phyloP scores from a whole-genome alignment of 2,329 filamentous ascomycete genomes.

The Paracamarosporium sp. region DNA sequence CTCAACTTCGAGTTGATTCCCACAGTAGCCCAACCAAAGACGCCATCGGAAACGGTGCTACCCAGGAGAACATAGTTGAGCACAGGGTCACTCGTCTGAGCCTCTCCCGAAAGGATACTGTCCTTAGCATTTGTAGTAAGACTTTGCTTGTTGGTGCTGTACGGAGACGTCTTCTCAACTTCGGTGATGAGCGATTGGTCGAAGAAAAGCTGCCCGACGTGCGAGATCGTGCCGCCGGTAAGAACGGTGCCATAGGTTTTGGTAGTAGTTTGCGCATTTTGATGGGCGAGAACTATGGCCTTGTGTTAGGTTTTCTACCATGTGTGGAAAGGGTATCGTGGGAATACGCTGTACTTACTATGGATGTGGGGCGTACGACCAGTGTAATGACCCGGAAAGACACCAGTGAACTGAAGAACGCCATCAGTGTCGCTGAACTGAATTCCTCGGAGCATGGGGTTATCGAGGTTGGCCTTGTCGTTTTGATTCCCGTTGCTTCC shows the following conservation, averaged over 20 bases:
- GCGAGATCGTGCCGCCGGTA: constrained; percentile 56
- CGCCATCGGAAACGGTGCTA: constrained; percentile 43
- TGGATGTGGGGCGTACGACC: constrained; percentile 30
- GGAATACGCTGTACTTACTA: constrained; percentile 11
- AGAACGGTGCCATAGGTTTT: constrained; percentile 28
- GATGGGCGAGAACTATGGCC: constrained; percentile 39
- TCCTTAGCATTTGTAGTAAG: constrained; percentile 60
- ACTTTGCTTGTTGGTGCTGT: constrained; percentile 44
- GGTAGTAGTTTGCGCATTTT: not conserved
- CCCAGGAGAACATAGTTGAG: constrained; percentile 64
- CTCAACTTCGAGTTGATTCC: constrained; percentile 17
- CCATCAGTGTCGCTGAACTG: constrained; percentile 54
- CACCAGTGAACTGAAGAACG: constrained; percentile 55
- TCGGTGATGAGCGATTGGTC: constrained; percentile 62
- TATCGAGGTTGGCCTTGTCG: constrained; percentile 27
- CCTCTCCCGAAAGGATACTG: constrained; percentile 54
- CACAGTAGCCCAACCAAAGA: constrained; percentile 30
- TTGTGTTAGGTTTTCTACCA: not conserved
- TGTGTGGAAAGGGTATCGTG: too few species aligned
- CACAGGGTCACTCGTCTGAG: constrained; percentile 59
- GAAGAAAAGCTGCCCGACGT: constrained; percentile 70
- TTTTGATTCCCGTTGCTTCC: constrained; percentile 46
- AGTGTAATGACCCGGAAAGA: constrained; percentile 50
- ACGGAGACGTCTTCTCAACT: constrained; percentile 55
- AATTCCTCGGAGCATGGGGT: constrained; percentile 54